Evolutionary conservation across 2,329 filamentous ascomycete genomes (phyloP).

Genomic region (Venturia aucupariae): DNA sequence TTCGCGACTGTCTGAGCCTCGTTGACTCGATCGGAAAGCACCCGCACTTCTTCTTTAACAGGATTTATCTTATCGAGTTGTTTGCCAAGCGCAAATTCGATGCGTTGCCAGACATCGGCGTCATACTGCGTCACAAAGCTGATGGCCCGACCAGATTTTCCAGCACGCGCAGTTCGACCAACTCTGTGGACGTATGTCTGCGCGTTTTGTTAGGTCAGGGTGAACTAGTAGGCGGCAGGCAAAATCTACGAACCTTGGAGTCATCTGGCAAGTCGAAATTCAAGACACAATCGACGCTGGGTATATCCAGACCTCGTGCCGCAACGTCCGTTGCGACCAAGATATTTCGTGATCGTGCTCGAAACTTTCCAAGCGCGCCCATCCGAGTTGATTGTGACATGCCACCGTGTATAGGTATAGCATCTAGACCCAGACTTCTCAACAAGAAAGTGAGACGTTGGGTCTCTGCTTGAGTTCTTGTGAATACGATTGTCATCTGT

Average conservation of each 20-base stretch:
- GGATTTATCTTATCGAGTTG: slow-evolving; percentile 63
- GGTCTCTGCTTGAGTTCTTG: slow-evolving; percentile 75
- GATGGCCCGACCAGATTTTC: slow-evolving; percentile 73
- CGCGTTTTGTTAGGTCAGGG: background rate
- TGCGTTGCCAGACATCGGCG: slow-evolving; percentile 67
- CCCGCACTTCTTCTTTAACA: slow-evolving; percentile 76
- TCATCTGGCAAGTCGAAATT: slow-evolving; percentile 80
- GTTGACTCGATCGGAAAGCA: slow-evolving; percentile 66
- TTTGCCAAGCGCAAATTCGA: slow-evolving; percentile 73
- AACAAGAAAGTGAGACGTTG: slow-evolving; percentile 78
- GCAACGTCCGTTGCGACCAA: slow-evolving; percentile 93
- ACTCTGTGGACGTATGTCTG: slow-evolving; percentile 80
- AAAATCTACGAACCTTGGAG: slow-evolving; percentile 44
- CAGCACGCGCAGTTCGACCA: slow-evolving; percentile 77
- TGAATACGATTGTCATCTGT: slow-evolving; percentile 84
- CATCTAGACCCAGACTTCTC: slow-evolving; percentile 74
- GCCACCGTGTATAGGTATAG: slow-evolving; percentile 81
- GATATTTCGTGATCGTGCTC: slow-evolving; percentile 68
- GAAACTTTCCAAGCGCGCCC: slow-evolving; percentile 85
- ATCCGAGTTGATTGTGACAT: slow-evolving; percentile 80
- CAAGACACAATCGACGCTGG: slow-evolving; percentile 77
- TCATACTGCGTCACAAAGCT: slow-evolving; percentile 83
- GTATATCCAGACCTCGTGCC: slow-evolving; percentile 84
- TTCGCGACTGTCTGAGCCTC: slow-evolving; percentile 71
- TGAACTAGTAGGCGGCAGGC: no score